Evolutionary conservation across 2,329 filamentous ascomycete species (phyloP), one percentile per base, ranked within the genome.

Genomic region (Berkeleyomyces rouxiae): DNA sequence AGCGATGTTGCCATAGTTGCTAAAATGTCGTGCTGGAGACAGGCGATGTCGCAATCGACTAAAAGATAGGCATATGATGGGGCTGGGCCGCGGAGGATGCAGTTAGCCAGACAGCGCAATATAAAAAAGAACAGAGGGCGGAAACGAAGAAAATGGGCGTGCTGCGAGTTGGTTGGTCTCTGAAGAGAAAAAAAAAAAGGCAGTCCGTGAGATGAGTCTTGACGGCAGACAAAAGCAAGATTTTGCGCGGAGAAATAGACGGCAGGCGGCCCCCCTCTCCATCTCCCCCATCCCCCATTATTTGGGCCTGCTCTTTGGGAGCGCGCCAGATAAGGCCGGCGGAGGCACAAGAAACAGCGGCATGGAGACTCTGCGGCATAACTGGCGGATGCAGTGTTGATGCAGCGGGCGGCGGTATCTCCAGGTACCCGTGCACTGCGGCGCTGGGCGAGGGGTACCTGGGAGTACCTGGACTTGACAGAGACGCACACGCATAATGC

Each of bases 1-100:
- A 62, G 37, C 57, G 63, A 64, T 64, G 63, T 64, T 64, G 63
- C 60, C 63, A 64, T 64, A 58, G 63, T 60, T 23, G 23, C 23
- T 23, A 23, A 23, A 23, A 23, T 23, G 23, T 23, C 23, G 23
- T 23, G 23, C 23, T 23, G 23, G 23, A 23, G 23, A 23, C 23
- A 23, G 23, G 23, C 23, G 23, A 23, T 23, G 23, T 23, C 23
- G 23, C 23, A 9, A n/a, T 11, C 44, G 57, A 42, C 36, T 58
- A 59, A 61, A 59, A 61, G 62, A 61, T 58, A 62, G 55, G 55
- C 55, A 62, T 59, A 62, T 47, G 61, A 59, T 62, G 55, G 51
- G 61, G 61, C 61, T 9, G 33, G 11, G 58, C 46, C 58, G 23
- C 36, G 58, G 49, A 58, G 61, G 61, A 59, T 44, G 43, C 31